Conservation (phyloP, 2,329 filamentous ascomycete genomes). For the Fusarium temperatum region DNA sequence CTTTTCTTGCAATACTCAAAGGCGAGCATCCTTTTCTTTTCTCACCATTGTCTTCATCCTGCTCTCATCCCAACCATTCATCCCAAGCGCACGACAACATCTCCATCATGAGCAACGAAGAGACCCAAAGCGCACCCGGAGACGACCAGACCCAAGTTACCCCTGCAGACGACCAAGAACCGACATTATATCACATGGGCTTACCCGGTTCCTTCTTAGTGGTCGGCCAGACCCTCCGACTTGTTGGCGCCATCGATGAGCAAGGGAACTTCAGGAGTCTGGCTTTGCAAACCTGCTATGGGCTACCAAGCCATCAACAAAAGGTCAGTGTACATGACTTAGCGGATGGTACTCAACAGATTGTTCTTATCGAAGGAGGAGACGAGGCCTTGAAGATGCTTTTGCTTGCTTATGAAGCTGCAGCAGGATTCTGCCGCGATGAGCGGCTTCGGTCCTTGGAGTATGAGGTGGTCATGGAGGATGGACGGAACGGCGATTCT, state of each 20-base stretch:
- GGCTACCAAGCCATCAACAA: not conserved
- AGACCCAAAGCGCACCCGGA: rapidly evolving
- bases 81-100: rapidly evolving
- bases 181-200: not conserved
- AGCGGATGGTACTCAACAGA: not conserved
- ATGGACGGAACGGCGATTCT: rapidly evolving
- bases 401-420: not conserved
- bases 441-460: not conserved
- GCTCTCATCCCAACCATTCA: not conserved
- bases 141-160: rapidly evolving
- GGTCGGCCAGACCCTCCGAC: not conserved
- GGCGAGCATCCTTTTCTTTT: rapidly evolving
- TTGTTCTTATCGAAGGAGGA: not conserved
- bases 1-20: rapidly evolving
- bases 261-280: not conserved
- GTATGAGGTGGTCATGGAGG: not conserved
- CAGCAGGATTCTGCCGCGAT: not conserved
- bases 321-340: not conserved
- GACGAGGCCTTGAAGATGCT: not conserved
- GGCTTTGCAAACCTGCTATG: not conserved
- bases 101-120: not conserved
- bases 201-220: not conserved
- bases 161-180: not conserved
- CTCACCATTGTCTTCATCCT: not conserved
- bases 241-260: not conserved